Percentiles rank a stretch among this genome's conserved stretches.
phyloP scores from a whole-genome alignment of 2,329 filamentous ascomycete genomes.

The Alternaria longipes region DNA sequence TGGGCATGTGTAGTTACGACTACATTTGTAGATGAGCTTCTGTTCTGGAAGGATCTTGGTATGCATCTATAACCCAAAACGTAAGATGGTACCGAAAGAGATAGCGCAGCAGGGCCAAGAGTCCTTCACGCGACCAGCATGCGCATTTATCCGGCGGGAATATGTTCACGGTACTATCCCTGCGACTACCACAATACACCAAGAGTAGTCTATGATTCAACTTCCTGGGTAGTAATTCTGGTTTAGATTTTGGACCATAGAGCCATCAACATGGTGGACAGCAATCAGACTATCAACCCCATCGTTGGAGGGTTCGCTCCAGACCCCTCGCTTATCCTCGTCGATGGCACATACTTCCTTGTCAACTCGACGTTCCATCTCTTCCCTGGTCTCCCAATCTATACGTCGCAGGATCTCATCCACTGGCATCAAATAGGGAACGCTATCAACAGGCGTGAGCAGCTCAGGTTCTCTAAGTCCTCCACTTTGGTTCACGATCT shows the following conservation, averaged over 20 bases:
- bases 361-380: conserved; percentile 61
- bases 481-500: conserved; percentile 49
- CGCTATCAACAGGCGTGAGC: conserved; percentile 57
- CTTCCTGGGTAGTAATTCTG: not conserved
- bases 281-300: conserved; percentile 24
- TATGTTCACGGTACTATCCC: not conserved
- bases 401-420: conserved; percentile 59
- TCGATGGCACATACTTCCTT: conserved; percentile 59
- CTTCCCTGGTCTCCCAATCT: conserved; percentile 62
- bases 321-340: conserved; percentile 56
- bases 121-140: not conserved
- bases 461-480: conserved; percentile 58
- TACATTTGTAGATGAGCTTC: not conserved
- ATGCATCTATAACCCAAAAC: not conserved
- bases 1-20: not conserved
- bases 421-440: conserved; percentile 60
- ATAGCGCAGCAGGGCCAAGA: not conserved
- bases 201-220: not conserved
- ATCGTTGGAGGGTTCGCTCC: conserved; percentile 60
- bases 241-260: not conserved
- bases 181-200: not conserved
- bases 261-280: conserved; percentile 6
- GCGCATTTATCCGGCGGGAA: not conserved
- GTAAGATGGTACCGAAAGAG: not conserved
- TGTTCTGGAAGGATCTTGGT: not conserved